Base-by-base conservation (phyloP, 2,329 filamentous ascomycete species). In the Colletotrichum sp. region DNA sequence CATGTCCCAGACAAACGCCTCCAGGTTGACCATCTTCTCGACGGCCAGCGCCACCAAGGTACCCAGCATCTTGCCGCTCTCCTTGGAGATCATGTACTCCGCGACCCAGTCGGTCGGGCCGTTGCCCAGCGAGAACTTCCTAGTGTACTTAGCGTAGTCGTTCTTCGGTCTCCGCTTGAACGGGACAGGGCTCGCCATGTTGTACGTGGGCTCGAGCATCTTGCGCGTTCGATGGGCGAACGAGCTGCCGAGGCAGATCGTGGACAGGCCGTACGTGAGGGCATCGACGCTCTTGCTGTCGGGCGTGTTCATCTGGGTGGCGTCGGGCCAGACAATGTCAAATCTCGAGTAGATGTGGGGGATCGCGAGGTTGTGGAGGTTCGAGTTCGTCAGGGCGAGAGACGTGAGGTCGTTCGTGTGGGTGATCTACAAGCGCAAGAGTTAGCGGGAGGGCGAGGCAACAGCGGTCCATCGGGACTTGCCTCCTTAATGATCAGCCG, bases 1-100 rank as follows among this genome's bases (percentile, higher is more conserved):
- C 95, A 97, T 96, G 81, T 98, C 95, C 95, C 95, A 97, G 5
- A 95, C 89, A 81, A 97, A 97, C 0, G 92, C 93, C 84, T 97
- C 95, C 52, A 98, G 88, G 80, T 95, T 95, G 68, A 92, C 87
- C 95, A 97, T 97, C 77, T 94, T 93, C 59, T 93, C 92, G n/a
- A 97, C 89, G 15, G 95, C 94, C 78, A 96, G 86, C 12, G 95
- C 94, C 15, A 96, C 95, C 66, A 97, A 86, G 2, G 94, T 96
- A 7, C 95, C 94, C n/a, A 97, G 89, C 94, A 97, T 96, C 85
- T 96, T 97, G 5, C 95, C 95, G 72, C 93, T 93, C 82, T 96
- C 95, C 84, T 96, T 96, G 4, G 91, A 93, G 80, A 96, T 95
- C 77, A 94, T 90, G 84, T 97, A 96, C 81, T 96, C 94, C 71